Percentiles rank a stretch among this genome's conserved stretches.
phyloP scores from a whole-genome alignment of 345 rosid species.

The Garcia nutans region DNA sequence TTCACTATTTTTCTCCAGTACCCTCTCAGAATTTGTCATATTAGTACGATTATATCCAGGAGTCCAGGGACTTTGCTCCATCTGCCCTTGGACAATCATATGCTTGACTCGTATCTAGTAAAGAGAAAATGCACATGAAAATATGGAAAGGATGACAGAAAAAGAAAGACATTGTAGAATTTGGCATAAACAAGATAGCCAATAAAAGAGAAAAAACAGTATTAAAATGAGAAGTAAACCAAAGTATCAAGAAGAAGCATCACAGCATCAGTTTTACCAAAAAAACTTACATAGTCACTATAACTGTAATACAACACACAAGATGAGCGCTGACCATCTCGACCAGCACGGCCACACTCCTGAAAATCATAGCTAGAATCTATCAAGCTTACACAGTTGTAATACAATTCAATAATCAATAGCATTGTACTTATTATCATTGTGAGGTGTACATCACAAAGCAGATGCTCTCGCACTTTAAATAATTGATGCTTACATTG shows the following conservation, averaged over 20 bases:
- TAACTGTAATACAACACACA: constrained; percentile 91
- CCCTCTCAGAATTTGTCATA: constrained; percentile 58
- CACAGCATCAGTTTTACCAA: neutral
- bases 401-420: neutral
- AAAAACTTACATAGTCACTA: constrained; percentile 81
- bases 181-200: constrained; percentile 2
- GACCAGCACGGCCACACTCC: constrained; percentile 99
- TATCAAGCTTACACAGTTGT: constrained; percentile 9
- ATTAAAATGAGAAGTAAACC: no score
- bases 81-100: constrained; percentile 86
- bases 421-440: neutral
- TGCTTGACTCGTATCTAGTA: constrained; percentile 87
- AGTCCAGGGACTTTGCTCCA: constrained; percentile 72
- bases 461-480: neutral
- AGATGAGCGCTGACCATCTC: constrained; percentile 91
- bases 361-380: constrained; percentile 28
- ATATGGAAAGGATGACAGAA: neutral
- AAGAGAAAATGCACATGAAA: constrained; percentile 16
- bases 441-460: neutral
- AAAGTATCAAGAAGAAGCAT: no score
- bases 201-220: neutral
- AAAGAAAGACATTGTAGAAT: neutral
- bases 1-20: constrained; percentile 85
- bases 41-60: constrained; percentile 55
- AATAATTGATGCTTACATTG: neutral